A percentile compares a stretch with the other conserved stretches of the same genome.
Evolutionary conservation across 139 green algal species (phyloP).

Genomic region (Volvox reticuliferus): DNA sequence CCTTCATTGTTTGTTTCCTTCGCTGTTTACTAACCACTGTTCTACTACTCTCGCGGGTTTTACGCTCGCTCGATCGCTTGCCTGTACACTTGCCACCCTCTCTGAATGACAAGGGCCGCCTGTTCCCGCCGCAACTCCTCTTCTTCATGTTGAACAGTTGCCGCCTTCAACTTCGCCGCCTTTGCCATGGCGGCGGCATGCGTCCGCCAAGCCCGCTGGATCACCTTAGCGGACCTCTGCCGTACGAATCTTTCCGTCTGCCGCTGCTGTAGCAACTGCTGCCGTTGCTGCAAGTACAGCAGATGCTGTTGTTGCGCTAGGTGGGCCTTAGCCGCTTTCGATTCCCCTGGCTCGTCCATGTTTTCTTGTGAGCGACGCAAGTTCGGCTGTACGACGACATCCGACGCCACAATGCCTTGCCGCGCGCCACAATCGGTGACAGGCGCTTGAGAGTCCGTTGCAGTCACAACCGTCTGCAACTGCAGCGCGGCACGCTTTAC

Average conservation of each 20-base stretch:
- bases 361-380: neutral
- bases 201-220: neutral
- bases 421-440: neutral
- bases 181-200: neutral
- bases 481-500: neutral
- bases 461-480: neutral
- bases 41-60: too few relatives aligned
- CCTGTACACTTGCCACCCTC: neutral
- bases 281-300: neutral
- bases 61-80: too few relatives aligned
- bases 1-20: too few relatives aligned
- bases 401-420: neutral
- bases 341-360: neutral
- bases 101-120: neutral
- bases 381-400: neutral
- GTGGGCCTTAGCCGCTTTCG: neutral
- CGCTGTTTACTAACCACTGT: too few relatives aligned
- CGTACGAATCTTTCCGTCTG: neutral
- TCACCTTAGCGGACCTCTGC: neutral
- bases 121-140: neutral
- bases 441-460: neutral
- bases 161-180: neutral
- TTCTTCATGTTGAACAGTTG: neutral
- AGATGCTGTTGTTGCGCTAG: neutral
- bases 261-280: neutral